A percentile compares a stretch with the other conserved stretches of the same genome.
Evolutionary conservation across 768 basidiomycete genomes (phyloP).

Genomic region (Tubosaeta sp.): DNA sequence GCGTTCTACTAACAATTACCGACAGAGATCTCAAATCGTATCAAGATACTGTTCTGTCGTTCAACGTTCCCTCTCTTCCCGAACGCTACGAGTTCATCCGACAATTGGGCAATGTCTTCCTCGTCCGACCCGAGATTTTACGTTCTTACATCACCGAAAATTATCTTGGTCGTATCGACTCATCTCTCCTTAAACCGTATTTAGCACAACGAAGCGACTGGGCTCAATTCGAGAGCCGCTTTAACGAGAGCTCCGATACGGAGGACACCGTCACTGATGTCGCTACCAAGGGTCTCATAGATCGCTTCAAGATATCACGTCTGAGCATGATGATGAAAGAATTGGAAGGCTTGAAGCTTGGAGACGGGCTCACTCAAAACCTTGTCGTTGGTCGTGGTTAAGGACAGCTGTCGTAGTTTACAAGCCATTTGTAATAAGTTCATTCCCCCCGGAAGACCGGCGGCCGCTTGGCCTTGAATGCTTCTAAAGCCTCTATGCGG

Average conservation of each 20-base stretch:
- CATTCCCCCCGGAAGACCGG: conserved; percentile 82
- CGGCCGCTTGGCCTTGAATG: conserved; percentile 79
- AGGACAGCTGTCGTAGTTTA: conserved; percentile 11
- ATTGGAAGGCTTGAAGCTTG: conserved; percentile 59
- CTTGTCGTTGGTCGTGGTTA: conserved; percentile 49
- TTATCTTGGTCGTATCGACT: conserved; percentile 89
- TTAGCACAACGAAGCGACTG: conserved; percentile 89
- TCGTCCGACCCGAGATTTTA: conserved; percentile 92
- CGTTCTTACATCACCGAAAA: conserved; percentile 94
- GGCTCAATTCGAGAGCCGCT: conserved; percentile 77
- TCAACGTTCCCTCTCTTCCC: conserved; percentile 75
- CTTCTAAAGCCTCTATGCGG: conserved; percentile 76
- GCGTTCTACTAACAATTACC: background rate
- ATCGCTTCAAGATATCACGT: conserved; percentile 59
- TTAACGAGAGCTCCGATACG: conserved; percentile 54
- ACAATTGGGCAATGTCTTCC: conserved; percentile 95
- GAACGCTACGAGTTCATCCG: conserved; percentile 98
- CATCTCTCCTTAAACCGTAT: conserved; percentile 83
- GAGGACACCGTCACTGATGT: conserved; percentile 40
- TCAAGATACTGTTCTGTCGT: conserved; percentile 84
- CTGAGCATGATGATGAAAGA: conserved; percentile 88
- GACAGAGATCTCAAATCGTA: conserved; percentile 92
- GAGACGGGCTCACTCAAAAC: conserved; percentile 54
- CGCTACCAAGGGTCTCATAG: conserved; percentile 46
- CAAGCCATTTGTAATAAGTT: background rate